These are phyloP conservation scores for Alternaria hordeiaustralica DNA, from an alignment of 2,329 filamentous ascomycete genomes.

Conservation along the genomic window DNA sequence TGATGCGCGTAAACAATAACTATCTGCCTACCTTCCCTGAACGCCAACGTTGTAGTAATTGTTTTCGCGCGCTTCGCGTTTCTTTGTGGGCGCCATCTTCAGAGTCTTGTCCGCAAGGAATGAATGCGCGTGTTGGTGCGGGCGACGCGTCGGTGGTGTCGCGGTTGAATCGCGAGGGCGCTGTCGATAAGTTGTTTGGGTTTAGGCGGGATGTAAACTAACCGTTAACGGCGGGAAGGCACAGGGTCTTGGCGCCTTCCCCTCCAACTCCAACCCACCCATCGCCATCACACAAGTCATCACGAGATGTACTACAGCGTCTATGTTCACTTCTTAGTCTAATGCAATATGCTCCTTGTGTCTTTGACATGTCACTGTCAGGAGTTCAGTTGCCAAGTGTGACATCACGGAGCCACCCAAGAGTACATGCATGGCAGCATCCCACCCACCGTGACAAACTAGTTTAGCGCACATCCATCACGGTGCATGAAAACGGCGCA, in stretches of 20 bases:
- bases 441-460: neutral
- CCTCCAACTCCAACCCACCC: neutral
- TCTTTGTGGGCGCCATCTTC: conserved; percentile 44
- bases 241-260: conserved; percentile 12
- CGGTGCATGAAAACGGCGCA: conserved; percentile 18
- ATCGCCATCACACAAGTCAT: neutral
- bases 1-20: too few species aligned
- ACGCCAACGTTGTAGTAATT: conserved; percentile 50
- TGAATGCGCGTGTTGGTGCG: conserved; percentile 23
- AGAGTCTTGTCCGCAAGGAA: neutral
- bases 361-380: neutral
- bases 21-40: conserved; percentile 46
- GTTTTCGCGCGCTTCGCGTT: conserved; percentile 49
- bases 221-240: conserved; percentile 8
- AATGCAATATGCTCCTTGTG: neutral
- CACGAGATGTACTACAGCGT: neutral
- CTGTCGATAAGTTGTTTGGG: conserved; percentile 30
- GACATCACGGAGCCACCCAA: neutral
- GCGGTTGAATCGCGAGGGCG: neutral
- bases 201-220: conserved; percentile 22
- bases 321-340: neutral
- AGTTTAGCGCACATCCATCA: conserved; percentile 23
- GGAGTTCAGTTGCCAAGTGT: neutral
- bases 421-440: conserved; percentile 18
- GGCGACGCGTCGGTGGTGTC: conserved; percentile 19